phyloP scores from a whole-genome alignment of 768 basidiomycete genomes.

The Trametes sanguinea region DNA sequence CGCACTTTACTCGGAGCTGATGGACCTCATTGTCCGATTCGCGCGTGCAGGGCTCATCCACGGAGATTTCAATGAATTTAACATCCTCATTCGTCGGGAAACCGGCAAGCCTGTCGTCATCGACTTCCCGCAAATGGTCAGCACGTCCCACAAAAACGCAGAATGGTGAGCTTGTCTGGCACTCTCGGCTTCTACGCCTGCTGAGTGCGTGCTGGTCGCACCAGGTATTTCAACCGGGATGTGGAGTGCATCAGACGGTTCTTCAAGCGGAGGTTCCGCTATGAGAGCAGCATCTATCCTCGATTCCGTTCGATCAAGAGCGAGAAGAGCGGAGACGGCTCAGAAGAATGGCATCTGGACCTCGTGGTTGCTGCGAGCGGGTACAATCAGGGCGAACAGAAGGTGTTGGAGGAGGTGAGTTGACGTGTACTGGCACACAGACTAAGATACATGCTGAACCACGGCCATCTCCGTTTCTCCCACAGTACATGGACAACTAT shows the following conservation, averaged over 20 bases:
- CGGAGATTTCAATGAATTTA: constrained; percentile 99
- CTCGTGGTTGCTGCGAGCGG: constrained; percentile 94
- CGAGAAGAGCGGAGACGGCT: constrained; percentile 36
- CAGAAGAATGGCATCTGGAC: constrained; percentile 73
- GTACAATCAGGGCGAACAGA: constrained; percentile 82
- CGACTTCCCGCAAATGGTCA: constrained; percentile 99
- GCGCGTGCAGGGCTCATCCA: constrained; percentile 95
- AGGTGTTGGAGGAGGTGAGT: constrained; percentile 79
- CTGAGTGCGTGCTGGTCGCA: background rate
- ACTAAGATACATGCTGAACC: constrained; percentile 22
- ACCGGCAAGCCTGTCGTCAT: constrained; percentile 83
- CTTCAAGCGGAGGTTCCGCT: constrained; percentile 88
- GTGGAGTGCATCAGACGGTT: constrained; percentile 95
- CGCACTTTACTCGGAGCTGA: constrained; percentile 85
- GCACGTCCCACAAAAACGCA: constrained; percentile 93
- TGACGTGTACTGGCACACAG: constrained; percentile 19
- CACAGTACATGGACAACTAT: constrained; percentile 65
- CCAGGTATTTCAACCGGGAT: constrained; percentile 98
- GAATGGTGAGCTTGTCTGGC: constrained; percentile 70
- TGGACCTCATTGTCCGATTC: constrained; percentile 96
- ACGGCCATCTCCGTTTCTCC: constrained; percentile 17
- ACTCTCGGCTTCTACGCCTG: constrained; percentile 9
- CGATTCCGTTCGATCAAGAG: constrained; percentile 69
- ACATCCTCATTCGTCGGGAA: constrained; percentile 87
- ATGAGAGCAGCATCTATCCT: constrained; percentile 89